A percentile compares a stretch with the other conserved stretches of the same genome.
phyloP scores from a whole-genome alignment of 768 basidiomycete species.

The Kwoniella europaea region DNA sequence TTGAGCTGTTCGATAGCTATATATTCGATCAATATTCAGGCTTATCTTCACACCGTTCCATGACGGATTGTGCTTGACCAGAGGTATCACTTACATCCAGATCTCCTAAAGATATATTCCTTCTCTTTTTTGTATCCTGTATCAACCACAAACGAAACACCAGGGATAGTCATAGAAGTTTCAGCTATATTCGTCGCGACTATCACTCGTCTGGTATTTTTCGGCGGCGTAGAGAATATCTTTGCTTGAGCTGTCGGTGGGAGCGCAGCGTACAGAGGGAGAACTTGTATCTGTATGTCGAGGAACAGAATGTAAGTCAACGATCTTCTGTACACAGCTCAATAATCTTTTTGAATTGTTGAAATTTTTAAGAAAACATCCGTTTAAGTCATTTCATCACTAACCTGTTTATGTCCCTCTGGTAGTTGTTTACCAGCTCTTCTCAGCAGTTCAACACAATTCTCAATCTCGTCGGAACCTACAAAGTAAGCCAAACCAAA shows the following conservation, averaged over 20 bases:
- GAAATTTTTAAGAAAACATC: neutral
- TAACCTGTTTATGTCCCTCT: constrained; percentile 64
- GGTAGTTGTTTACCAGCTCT: constrained; percentile 74
- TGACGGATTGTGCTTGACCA: neutral
- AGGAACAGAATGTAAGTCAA: no score
- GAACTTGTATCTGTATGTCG: constrained; percentile 67
- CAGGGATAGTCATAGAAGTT: constrained; percentile 95
- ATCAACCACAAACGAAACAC: constrained; percentile 93
- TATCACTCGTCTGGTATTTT: constrained; percentile 82
- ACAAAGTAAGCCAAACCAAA: neutral
- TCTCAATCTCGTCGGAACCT: constrained; percentile 98
- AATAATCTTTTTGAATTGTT: no score
- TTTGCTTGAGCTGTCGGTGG: constrained; percentile 75
- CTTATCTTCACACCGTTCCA: no score
- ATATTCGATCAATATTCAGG: neutral
- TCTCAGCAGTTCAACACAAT: constrained; percentile 74
- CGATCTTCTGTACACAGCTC: no score
- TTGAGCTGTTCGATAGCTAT: constrained; percentile 88
- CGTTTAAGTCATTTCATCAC: constrained; percentile 1
- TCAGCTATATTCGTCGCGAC: constrained; percentile 98
- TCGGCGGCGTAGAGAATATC: constrained; percentile 72
- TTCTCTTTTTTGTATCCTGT: constrained; percentile 97
- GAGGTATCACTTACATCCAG: constrained; percentile 66
- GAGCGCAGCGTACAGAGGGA: constrained; percentile 85
- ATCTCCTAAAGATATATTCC: constrained; percentile 70